Base-by-base conservation (phyloP, 352 stramenopile species). In the Phytophthora crassamura region DNA sequence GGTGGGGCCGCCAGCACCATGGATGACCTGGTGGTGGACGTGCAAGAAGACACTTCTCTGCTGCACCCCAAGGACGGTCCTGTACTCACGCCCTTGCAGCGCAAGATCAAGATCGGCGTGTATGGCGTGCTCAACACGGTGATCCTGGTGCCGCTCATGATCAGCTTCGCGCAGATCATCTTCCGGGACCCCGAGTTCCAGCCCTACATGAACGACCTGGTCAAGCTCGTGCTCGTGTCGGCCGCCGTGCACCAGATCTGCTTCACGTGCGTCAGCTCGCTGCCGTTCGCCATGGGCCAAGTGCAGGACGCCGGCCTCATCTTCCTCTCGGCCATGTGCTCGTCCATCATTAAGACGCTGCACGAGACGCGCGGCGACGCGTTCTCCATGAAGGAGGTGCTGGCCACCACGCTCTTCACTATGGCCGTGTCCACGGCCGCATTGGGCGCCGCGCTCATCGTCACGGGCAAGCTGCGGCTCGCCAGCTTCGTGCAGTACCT, bases 261-360 rank as follows among this genome's bases (percentile, higher is more conserved):
- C 64, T 95, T 95, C 64, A 95, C 87, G 4, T 70, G 86, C 16
- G 91, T 96, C 46, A 98, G 89, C 55, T 94, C 90, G 34, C 81
- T 99, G 49, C 88, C 93, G 7, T 99, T 99, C 75, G 97, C 98
- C 3, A 97, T 99, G 45, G 98, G 97, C 2, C 97, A 98, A 75
- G 98, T 99, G 4, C 98, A 99, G 72, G 97, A 99, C 74, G 97
- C 97, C 3, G 98, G 98, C 0, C 82, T 99, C n/a, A 99, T 99
- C 60, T 99, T 99, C 78, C 82, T 99, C 45, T 97, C 87, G 16
- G 85, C 86, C 42, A 99, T 99, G 84, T 93, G 97, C 10, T 91
- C 78, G 20, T 89, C 81, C 20, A 98, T 98, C 55, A 89, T 94
- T 36, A 78, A 90, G 39, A 84, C 74, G 15, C 52, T 98, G 14